Conservation (phyloP, 305 asterid species). For the Caryopteris hybrid region DNA sequence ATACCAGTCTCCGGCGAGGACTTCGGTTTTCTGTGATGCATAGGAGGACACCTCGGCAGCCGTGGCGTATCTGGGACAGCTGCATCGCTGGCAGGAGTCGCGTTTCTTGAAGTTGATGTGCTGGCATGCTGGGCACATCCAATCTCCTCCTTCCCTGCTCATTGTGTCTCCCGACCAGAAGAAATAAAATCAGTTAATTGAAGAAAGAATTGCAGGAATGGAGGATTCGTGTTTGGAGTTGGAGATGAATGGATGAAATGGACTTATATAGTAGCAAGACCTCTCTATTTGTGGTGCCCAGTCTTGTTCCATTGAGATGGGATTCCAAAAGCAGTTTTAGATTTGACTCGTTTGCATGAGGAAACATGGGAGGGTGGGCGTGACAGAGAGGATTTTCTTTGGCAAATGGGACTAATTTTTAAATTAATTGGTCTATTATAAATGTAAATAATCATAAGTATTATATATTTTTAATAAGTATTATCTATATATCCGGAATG, state of each 20-base stretch:
- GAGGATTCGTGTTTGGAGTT: slow-evolving; percentile 1
- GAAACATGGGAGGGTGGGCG: slow-evolving; percentile 18
- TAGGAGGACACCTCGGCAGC: slow-evolving; percentile 41
- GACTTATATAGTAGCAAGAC: slow-evolving; percentile 24
- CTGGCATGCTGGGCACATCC: slow-evolving; percentile 82
- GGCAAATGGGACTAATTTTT: no score
- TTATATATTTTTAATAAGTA: no score
- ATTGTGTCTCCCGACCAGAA: no score
- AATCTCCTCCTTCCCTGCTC: slow-evolving; percentile 28
- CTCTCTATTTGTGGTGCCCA: slow-evolving; percentile 34
- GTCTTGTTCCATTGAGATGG: slow-evolving; percentile 17
- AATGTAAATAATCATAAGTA: no score
- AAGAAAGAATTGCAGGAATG: no score
- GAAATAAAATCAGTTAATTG: no score
- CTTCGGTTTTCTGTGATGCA: slow-evolving; percentile 36
- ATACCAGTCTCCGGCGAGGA: slow-evolving; percentile 84
- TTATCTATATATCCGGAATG: no score
- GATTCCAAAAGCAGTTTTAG: slow-evolving; percentile 37
- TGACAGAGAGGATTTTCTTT: no score
- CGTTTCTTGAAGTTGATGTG: slow-evolving; percentile 77
- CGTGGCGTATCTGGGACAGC: slow-evolving; percentile 65
- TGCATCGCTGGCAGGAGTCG: slow-evolving; percentile 73
- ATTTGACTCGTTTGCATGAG: background rate
- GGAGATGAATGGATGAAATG: slow-evolving; percentile 17
- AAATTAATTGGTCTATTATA: no score